Percentiles rank a stretch among this genome's conserved stretches.
These are phyloP conservation scores for Karstenula rhodostoma DNA, from an alignment of 2,329 filamentous ascomycete genomes.

Conservation along the genomic window DNA sequence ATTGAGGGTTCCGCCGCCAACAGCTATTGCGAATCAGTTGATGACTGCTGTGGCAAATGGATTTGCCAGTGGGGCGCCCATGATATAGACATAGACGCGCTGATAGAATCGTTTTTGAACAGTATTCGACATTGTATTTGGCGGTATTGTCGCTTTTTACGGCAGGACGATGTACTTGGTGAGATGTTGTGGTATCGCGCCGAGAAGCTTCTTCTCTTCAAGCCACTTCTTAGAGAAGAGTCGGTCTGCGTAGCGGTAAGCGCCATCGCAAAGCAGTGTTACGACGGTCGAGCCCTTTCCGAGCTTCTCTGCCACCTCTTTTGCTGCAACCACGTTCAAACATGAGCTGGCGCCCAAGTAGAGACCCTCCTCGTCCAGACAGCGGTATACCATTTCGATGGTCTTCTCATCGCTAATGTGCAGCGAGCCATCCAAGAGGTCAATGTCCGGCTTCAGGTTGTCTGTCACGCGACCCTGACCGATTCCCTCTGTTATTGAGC, in stretches of 20 bases:
- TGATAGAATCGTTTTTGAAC: conserved; percentile 28
- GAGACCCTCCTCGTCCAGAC: conserved; percentile 92
- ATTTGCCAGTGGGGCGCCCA: conserved; percentile 64
- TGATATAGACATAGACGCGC: conserved; percentile 20
- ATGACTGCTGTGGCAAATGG: conserved; percentile 81
- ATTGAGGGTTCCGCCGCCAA: conserved; percentile 81
- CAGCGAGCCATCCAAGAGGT: conserved; percentile 82
- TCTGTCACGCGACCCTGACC: conserved; percentile 97
- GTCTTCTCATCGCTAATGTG: conserved; percentile 91
- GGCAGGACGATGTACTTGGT: conserved; percentile 95
- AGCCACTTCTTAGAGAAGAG: conserved; percentile 94
- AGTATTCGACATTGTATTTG: conserved; percentile 13
- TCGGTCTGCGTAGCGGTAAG: conserved; percentile 95
- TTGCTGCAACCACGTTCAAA: conserved; percentile 93
- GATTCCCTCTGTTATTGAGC: conserved; percentile 96
- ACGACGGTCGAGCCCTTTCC: conserved; percentile 91
- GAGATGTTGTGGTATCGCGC: conserved; percentile 82
- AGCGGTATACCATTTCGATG: conserved; percentile 97
- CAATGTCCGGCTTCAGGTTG: conserved; percentile 86
- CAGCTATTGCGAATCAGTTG: conserved; percentile 91
- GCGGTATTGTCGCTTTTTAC: conserved; percentile 48
- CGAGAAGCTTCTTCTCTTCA: conserved; percentile 81
- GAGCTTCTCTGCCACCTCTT: conserved; percentile 90
- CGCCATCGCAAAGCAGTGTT: conserved; percentile 92
- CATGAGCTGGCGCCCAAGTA: conserved; percentile 95